Evolutionary conservation across 192 early-diverging fungal genomes (phyloP).

Genomic region (Ambispora gerdemannii): DNA sequence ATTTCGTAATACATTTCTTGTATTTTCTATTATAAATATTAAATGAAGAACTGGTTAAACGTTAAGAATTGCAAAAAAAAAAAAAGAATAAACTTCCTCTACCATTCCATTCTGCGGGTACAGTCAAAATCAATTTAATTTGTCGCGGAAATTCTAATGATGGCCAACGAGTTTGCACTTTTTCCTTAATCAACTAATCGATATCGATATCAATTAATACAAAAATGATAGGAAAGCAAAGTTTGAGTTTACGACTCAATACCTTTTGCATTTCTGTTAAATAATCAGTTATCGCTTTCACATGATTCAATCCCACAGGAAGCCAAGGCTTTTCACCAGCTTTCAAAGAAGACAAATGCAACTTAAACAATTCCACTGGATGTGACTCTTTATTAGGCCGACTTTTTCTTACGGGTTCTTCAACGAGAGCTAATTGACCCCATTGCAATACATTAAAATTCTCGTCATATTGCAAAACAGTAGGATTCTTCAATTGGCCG

Average conservation of each 20-base stretch:
- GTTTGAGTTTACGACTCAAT: no score
- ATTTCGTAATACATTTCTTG: neutral
- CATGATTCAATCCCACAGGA: neutral
- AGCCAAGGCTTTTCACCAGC: constrained; percentile 10
- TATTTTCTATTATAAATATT: neutral
- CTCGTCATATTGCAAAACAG: constrained; percentile 17
- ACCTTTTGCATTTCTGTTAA: constrained; percentile 4
- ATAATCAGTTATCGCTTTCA: constrained; percentile 20
- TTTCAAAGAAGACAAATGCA: constrained; percentile 13
- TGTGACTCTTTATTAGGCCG: neutral
- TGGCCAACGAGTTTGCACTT: neutral
- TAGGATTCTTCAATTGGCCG: constrained; percentile 14
- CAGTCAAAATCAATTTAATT: neutral
- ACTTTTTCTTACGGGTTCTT: neutral
- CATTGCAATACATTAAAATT: constrained; percentile 5
- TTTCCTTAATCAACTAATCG: constrained; percentile 2
- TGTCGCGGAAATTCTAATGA: neutral
- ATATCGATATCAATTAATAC: neutral
- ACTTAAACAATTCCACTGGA: constrained; percentile 25
- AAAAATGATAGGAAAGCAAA: neutral
- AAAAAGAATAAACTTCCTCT: neutral
- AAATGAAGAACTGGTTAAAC: no score
- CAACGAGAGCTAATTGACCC: constrained; percentile 10
- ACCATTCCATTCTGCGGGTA: constrained; percentile 3
- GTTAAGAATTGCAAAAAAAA: no score